Evolutionary conservation across 1,284 basidiomycete genomes (phyloP), one percentile per base, ranked within the genome.

Genomic region (Ceratobasidium sp.): DNA sequence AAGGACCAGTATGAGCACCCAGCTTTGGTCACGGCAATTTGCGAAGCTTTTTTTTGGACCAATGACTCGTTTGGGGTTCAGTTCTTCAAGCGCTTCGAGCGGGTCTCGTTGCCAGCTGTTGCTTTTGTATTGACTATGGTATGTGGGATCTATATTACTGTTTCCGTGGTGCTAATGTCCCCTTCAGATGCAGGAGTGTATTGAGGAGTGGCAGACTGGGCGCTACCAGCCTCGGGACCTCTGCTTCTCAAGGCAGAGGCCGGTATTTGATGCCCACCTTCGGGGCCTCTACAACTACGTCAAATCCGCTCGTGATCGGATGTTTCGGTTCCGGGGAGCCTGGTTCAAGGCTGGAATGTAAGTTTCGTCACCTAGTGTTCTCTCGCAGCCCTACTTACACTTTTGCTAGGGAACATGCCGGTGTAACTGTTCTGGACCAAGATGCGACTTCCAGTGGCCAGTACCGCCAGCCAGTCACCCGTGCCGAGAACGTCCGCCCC

Each of bases 201-300:
- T 55, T 14, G 52, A 55, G 14, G 52, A 55, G 16, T 55, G 52
- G 52, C 28, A 32, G 9, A 32, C 52, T 14, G 52, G 52, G 26
- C 21, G 28, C 13, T 32, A 1, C 14, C 23, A 21, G 9, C 9
- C 52, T 1, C 52, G 28, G 7, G 52, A 55, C 26, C 52, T 55
- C 16, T 3, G 30, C 14, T 32, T 16, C 52, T 1, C 23, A n/a
- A 55, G 2, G 13, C 52, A 55, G 28, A 26, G 28, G 28, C 11
- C 52, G 28, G 32, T 57, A 2, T 57, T 57, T 57, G 54, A 57
- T 35, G 54, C 54, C 11, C 54, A 57, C 30, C 30, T 57, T 1
- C 6, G 9, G 30, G 54, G 54, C 9, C n/a, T 57, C 6, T 11
- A 11, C 28, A 8, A 57, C 1, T 57, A 57, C 28, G 26, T 8